phyloP scores from a whole-genome alignment of 345 rosid genomes.

The Acer negundo region DNA sequence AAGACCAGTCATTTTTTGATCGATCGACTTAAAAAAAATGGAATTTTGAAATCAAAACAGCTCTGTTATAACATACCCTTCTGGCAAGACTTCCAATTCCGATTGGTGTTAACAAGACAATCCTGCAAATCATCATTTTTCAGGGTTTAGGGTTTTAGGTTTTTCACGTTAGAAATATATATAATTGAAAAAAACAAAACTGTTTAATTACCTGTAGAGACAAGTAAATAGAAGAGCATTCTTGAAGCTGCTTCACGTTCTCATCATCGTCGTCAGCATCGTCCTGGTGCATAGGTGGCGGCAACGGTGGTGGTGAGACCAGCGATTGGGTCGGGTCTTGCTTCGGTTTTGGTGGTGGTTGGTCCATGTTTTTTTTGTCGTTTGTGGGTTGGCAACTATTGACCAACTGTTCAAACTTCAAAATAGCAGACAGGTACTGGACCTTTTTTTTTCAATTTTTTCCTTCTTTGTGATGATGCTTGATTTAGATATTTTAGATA shows the following conservation, averaged over 20 bases:
- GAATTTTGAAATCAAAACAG: neutral
- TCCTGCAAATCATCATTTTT: slow-evolving; percentile 42
- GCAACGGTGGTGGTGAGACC: neutral
- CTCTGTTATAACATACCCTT: slow-evolving; percentile 45
- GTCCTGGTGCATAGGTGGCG: slow-evolving; percentile 47
- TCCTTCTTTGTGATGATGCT: too few species aligned
- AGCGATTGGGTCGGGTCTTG: neutral
- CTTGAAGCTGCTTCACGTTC: slow-evolving; percentile 83
- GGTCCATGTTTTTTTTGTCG: slow-evolving; percentile 19
- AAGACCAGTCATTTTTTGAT: too few species aligned
- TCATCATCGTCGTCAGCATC: slow-evolving; percentile 85
- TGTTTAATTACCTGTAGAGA: slow-evolving; percentile 58
- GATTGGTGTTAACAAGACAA: slow-evolving; percentile 67
- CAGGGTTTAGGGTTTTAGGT: slow-evolving; percentile 26
- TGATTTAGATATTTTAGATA: too few species aligned
- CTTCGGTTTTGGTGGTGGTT: neutral
- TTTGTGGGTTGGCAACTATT: neutral
- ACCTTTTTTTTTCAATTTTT: too few species aligned
- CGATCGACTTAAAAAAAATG: too few species aligned
- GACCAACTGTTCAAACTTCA: neutral
- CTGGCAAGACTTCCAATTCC: slow-evolving; percentile 91
- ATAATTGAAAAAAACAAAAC: neutral
- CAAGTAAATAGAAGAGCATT: slow-evolving; percentile 76
- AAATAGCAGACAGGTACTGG: too few species aligned
- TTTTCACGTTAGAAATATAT: neutral